These are phyloP conservation scores for Allium sativum DNA, from an alignment of 106 monocot genomes.

Conservation along the genomic window DNA sequence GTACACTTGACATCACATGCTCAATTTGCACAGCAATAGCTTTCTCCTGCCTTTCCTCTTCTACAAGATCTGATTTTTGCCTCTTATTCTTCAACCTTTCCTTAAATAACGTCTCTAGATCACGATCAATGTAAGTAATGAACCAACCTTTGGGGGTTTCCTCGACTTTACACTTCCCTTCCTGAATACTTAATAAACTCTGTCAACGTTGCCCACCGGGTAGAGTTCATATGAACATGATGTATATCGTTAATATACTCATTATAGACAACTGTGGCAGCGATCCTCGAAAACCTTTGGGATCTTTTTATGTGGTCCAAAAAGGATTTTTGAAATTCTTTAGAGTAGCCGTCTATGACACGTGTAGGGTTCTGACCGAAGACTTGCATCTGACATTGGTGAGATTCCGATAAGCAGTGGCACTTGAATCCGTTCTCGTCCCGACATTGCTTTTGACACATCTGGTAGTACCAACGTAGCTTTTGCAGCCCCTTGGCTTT, in stretches of 20 bases:
- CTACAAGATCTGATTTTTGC: too few species aligned
- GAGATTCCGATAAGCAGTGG: too few species aligned
- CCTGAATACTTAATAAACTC: slow-evolving; percentile 90
- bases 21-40: slow-evolving; percentile 69
- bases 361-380: slow-evolving; percentile 84
- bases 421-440: slow-evolving; percentile 93
- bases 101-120: slow-evolving; percentile 45
- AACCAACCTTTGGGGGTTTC: slow-evolving; percentile 99
- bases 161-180: slow-evolving; percentile 94
- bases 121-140: slow-evolving; percentile 93
- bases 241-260: slow-evolving; percentile 89
- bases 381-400: too few species aligned
- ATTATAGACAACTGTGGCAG: slow-evolving; percentile 96
- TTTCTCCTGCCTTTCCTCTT: too few species aligned
- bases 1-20: slow-evolving; percentile 22
- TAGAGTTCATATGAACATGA: slow-evolving; percentile 98
- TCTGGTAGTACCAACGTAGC: too few species aligned
- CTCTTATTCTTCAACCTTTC: too few species aligned
- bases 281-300: slow-evolving; percentile 82
- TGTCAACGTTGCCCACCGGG: slow-evolving; percentile 86
- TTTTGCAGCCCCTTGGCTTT: too few species aligned
- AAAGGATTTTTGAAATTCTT: slow-evolving; percentile 71
- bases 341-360: slow-evolving; percentile 71
- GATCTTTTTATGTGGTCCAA: slow-evolving; percentile 71
- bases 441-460: too few species aligned